Conservation (phyloP, 1,139 yeast species). For the Saccharomycopsis hybrid region DNA sequence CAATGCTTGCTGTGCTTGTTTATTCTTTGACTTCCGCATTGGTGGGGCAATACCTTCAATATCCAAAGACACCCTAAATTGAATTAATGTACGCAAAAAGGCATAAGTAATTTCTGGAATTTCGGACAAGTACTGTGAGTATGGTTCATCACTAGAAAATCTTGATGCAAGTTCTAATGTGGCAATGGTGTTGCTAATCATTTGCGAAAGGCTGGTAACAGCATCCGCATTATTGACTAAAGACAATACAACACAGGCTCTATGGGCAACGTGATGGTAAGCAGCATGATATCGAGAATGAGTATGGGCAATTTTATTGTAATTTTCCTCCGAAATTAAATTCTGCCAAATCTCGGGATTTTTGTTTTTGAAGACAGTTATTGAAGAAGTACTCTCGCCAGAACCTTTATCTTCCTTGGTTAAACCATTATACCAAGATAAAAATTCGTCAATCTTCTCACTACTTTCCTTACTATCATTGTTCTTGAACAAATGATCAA, state of each 20-base stretch:
- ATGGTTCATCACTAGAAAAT: slow-evolving; percentile 27
- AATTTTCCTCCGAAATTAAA: no score
- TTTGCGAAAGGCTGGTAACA: slow-evolving; percentile 26
- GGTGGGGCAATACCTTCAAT: slow-evolving; percentile 24
- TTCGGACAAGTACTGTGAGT: slow-evolving; percentile 32
- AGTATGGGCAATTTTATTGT: no score
- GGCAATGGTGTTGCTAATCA: slow-evolving; percentile 51
- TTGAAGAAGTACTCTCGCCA: no score
- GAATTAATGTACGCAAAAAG: slow-evolving; percentile 36
- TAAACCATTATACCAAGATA: no score
- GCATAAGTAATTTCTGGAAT: slow-evolving; percentile 33
- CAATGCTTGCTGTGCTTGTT: no score
- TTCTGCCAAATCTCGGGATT: no score
- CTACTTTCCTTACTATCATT: slow-evolving; percentile 20
- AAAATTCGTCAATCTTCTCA: slow-evolving; percentile 22
- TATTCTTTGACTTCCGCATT: no score
- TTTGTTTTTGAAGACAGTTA: no score
- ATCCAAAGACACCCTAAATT: slow-evolving; percentile 24
- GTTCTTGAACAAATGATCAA: slow-evolving; percentile 17
- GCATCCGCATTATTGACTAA: slow-evolving; percentile 1
- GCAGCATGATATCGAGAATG: no score
- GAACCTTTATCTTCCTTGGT: no score
- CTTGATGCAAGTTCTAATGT: slow-evolving; percentile 53
- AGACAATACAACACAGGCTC: slow-evolving; percentile 2
- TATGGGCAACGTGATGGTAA: no score